Conservation (phyloP, 441 rosid species). For the Brassica balearica region DNA sequence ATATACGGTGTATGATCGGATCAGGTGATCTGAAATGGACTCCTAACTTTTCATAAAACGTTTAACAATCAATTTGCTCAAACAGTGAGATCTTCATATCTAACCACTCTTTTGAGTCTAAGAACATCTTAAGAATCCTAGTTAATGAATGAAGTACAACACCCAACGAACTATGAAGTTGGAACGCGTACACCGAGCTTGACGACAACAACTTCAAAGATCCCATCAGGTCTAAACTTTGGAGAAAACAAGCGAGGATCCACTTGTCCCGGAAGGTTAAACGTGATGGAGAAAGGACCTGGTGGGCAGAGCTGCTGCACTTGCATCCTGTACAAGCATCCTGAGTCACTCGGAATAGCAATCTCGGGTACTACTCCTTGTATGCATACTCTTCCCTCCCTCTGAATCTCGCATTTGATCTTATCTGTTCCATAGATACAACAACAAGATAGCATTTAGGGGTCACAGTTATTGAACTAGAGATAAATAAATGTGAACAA, state of each 20-base stretch:
- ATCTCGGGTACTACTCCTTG: constrained; percentile 53
- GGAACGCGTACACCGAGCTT: constrained; percentile 41
- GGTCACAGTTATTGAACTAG: not conserved
- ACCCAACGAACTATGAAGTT: not conserved
- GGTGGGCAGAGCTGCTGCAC: constrained; percentile 5
- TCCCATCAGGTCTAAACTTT: constrained; percentile 59
- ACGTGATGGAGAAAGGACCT: not conserved
- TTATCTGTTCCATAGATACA: constrained; percentile 46
- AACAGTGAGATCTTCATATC: not conserved
- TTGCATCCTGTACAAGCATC: constrained; percentile 43
- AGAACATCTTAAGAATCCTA: not conserved
- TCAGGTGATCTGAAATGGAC: too few species aligned
- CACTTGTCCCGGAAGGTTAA: not conserved
- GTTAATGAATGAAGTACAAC: not conserved
- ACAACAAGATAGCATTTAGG: not conserved
- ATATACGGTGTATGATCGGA: too few species aligned
- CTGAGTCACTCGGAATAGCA: constrained; percentile 45
- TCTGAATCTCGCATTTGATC: constrained; percentile 59
- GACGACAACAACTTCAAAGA: constrained; percentile 73
- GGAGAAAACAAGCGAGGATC: constrained; percentile 5
- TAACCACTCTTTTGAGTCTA: not conserved
- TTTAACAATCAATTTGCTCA: too few species aligned
- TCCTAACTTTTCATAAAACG: too few species aligned
- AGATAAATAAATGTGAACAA: not conserved
- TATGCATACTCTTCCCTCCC: constrained; percentile 58